A percentile compares a stretch with the other conserved stretches of the same genome.
phyloP scores from a whole-genome alignment of 2,329 filamentous ascomycete species.

The Venturia aucupariae region DNA sequence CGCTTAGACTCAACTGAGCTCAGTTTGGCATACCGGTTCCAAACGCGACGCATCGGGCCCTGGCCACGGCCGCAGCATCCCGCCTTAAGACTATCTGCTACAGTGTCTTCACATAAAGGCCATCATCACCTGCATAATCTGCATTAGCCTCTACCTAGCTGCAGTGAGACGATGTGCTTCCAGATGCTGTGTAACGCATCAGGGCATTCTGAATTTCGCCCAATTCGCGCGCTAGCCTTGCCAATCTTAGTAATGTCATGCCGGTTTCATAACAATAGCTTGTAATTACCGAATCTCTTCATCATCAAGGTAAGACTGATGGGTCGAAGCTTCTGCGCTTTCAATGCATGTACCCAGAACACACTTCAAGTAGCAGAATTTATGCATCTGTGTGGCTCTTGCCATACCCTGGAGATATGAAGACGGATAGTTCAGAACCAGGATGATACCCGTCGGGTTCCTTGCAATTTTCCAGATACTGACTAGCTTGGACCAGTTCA shows the following conservation, averaged over 20 bases:
- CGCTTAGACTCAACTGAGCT: too few relatives aligned
- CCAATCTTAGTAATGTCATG: not conserved
- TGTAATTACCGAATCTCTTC: not conserved
- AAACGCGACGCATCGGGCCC: not conserved
- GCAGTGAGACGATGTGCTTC: not conserved
- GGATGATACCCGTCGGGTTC: not conserved
- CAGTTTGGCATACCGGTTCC: not conserved
- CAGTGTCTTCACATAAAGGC: not conserved
- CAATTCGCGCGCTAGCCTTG: not conserved
- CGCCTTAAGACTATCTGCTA: not conserved
- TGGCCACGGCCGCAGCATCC: not conserved
- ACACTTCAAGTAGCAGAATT: not conserved
- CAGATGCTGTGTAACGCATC: not conserved
- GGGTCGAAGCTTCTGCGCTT: not conserved
- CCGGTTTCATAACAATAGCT: not conserved
- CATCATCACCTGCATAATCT: not conserved
- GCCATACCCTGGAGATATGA: not conserved
- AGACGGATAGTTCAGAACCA: not conserved
- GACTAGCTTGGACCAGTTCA: not conserved
- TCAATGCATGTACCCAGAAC: not conserved
- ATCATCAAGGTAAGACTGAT: not conserved
- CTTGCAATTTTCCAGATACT: not conserved
- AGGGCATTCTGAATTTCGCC: not conserved
- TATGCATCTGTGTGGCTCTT: not conserved
- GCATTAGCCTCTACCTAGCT: not conserved